phyloP scores from a whole-genome alignment of 352 stramenopile species.

The Globisporangium okanoganense region DNA sequence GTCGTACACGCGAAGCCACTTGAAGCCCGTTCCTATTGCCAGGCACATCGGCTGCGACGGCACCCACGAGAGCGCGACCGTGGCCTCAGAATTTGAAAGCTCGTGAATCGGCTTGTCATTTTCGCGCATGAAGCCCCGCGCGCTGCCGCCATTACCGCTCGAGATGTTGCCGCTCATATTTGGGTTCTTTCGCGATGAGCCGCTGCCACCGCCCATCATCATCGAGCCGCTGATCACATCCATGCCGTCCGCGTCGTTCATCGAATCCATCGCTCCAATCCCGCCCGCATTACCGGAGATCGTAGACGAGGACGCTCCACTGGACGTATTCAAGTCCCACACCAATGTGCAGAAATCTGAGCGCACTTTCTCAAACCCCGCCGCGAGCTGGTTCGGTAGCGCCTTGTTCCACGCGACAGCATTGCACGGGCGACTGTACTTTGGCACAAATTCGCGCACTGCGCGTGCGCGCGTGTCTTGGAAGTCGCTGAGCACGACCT shows the following conservation, averaged over 20 bases:
- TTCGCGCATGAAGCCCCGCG: slow-evolving; percentile 22
- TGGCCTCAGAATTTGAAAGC: slow-evolving; percentile 81
- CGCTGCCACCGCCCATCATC: slow-evolving; percentile 10
- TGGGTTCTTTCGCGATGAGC: slow-evolving; percentile 15
- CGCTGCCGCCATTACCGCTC: slow-evolving; percentile 11
- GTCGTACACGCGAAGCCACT: slow-evolving; percentile 87
- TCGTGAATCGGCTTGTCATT: slow-evolving; percentile 71
- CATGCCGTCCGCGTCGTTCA: slow-evolving; percentile 23
- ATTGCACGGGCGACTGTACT: slow-evolving; percentile 82
- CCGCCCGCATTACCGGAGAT: slow-evolving; percentile 19
- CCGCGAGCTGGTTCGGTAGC: slow-evolving; percentile 69
- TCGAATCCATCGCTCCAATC: slow-evolving; percentile 23
- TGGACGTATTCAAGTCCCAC: slow-evolving; percentile 70
- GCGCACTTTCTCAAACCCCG: slow-evolving; percentile 85
- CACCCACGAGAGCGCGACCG: slow-evolving; percentile 78
- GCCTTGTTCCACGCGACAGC: slow-evolving; percentile 80
- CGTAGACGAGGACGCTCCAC: slow-evolving; percentile 11
- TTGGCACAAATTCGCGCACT: slow-evolving; percentile 72
- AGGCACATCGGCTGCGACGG: slow-evolving; percentile 77
- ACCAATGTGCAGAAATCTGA: slow-evolving; percentile 84
- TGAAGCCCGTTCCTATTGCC: slow-evolving; percentile 81
- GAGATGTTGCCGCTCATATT: not conserved
- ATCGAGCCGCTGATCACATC: slow-evolving; percentile 19
- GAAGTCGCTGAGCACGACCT: slow-evolving; percentile 84
- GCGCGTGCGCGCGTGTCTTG: slow-evolving; percentile 55